phyloP scores from a whole-genome alignment of 345 rosid genomes.

The Draba incana region DNA sequence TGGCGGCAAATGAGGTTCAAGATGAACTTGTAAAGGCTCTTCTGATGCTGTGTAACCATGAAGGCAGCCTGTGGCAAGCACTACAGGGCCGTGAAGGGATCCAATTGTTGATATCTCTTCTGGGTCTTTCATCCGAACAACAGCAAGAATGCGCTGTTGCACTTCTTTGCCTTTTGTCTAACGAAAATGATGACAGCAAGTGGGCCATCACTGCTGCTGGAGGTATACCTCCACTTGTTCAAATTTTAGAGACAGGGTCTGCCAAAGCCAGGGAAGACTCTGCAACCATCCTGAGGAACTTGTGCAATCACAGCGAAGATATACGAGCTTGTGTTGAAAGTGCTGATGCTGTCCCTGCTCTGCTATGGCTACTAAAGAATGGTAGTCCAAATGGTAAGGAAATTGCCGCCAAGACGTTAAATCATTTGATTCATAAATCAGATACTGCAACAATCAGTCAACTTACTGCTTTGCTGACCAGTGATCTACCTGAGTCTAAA shows the following conservation, averaged over 20 bases:
- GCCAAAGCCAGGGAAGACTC: conserved; percentile 99
- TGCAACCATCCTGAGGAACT: conserved; percentile 91
- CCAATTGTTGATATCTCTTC: conserved; percentile 94
- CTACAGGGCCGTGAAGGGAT: conserved; percentile 99
- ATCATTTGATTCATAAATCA: conserved; percentile 94
- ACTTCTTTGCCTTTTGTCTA: conserved; percentile 87
- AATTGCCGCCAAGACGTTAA: conserved; percentile 96
- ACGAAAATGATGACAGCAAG: conserved; percentile 98
- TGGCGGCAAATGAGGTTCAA: conserved; percentile 94
- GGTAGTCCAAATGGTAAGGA: conserved; percentile 98
- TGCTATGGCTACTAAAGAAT: conserved; percentile 94
- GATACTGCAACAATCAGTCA: conserved; percentile 98
- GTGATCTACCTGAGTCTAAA: conserved; percentile 98
- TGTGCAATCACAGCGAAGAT: conserved; percentile 99
- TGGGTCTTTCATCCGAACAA: conserved; percentile 98
- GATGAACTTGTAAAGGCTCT: conserved; percentile 95
- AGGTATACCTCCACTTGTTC: conserved; percentile 99
- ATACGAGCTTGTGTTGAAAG: conserved; percentile 99
- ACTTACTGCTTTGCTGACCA: conserved; percentile 91
- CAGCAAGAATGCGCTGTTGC: conserved; percentile 99
- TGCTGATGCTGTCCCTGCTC: conserved; percentile 99
- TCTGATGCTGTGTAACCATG: conserved; percentile 77
- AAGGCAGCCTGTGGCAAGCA: conserved; percentile 92
- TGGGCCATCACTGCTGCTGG: conserved; percentile 99
- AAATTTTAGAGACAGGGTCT: conserved; percentile 95